These are phyloP conservation scores for Leishmania tarentolae DNA, from an alignment of 208 protist genomes.

Conservation along the genomic window DNA sequence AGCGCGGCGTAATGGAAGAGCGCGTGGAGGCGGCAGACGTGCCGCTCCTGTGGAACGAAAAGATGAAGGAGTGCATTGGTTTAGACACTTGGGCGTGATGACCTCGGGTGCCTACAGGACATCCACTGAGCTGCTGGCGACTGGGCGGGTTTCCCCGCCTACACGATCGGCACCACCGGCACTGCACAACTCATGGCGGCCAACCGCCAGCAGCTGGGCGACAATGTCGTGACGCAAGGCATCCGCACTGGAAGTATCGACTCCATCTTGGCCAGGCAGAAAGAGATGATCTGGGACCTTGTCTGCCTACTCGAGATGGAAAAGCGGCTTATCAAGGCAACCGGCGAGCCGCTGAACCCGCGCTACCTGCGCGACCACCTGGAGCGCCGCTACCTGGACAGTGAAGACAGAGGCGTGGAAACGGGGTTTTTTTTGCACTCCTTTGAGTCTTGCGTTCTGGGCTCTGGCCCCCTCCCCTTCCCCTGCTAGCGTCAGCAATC, in stretches of 20 bases:
- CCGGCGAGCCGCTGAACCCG: constrained; percentile 66
- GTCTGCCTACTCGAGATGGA: constrained; percentile 53
- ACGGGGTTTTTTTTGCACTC: not conserved
- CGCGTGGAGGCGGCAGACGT: constrained; percentile 67
- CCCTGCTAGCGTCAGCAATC: not conserved
- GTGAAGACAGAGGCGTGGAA: constrained; percentile 23
- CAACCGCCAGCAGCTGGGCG: constrained; percentile 53
- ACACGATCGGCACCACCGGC: constrained; percentile 73
- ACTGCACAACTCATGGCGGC: constrained; percentile 74
- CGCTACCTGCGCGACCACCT: constrained; percentile 74
- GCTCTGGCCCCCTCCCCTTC: not conserved
- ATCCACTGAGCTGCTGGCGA: constrained; percentile 73
- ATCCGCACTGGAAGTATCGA: constrained; percentile 55
- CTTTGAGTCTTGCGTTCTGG: not conserved
- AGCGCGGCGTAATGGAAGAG: constrained; percentile 71
- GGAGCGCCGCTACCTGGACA: constrained; percentile 62
- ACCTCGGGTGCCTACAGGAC: constrained; percentile 85
- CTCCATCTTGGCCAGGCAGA: constrained; percentile 45
- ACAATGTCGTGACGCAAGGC: constrained; percentile 38
- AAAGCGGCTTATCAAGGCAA: constrained; percentile 70
- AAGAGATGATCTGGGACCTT: constrained; percentile 63
- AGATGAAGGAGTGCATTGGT: constrained; percentile 84
- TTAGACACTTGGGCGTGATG: constrained; percentile 76
- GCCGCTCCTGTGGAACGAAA: constrained; percentile 73
- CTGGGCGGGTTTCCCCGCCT: constrained; percentile 86